Conservation (phyloP, 2,329 filamentous ascomycete genomes). For the Cyphellophora europaea region DNA sequence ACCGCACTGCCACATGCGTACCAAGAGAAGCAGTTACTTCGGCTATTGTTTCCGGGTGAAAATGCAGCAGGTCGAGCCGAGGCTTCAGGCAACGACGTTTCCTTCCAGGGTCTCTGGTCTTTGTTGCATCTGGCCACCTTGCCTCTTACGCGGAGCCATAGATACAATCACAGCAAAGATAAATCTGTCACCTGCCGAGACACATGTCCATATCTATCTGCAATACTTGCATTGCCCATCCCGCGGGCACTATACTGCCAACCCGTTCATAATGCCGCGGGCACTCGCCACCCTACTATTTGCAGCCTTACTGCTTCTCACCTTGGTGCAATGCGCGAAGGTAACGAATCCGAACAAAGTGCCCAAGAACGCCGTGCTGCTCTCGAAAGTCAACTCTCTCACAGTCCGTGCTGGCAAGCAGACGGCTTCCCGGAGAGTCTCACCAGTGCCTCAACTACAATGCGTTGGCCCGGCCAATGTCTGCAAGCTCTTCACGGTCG, state of each 20-base stretch:
- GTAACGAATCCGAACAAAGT: slow-evolving; percentile 22
- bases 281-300: neutral
- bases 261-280: neutral
- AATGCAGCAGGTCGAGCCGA: neutral
- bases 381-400: slow-evolving; percentile 63
- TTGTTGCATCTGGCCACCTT: neutral
- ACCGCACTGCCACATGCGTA: no score
- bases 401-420: slow-evolving; percentile 61
- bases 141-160: no score
- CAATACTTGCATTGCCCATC: no score
- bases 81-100: neutral
- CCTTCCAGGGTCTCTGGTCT: no score
- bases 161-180: no score
- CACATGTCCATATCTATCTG: no score
- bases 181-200: no score
- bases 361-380: slow-evolving; percentile 43
- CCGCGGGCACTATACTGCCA: no score
- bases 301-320: slow-evolving; percentile 3
- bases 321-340: slow-evolving; percentile 9
- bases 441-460: slow-evolving; percentile 67
- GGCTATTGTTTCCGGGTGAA: no score
- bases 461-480: slow-evolving; percentile 61
- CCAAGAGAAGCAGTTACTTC: no score
- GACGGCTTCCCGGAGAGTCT: slow-evolving; percentile 67
- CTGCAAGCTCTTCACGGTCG: slow-evolving; percentile 62